Evolutionary conservation across 2,329 filamentous ascomycete genomes (phyloP), one percentile per base, ranked within the genome.

Genomic region (Waltergamsia citrina): DNA sequence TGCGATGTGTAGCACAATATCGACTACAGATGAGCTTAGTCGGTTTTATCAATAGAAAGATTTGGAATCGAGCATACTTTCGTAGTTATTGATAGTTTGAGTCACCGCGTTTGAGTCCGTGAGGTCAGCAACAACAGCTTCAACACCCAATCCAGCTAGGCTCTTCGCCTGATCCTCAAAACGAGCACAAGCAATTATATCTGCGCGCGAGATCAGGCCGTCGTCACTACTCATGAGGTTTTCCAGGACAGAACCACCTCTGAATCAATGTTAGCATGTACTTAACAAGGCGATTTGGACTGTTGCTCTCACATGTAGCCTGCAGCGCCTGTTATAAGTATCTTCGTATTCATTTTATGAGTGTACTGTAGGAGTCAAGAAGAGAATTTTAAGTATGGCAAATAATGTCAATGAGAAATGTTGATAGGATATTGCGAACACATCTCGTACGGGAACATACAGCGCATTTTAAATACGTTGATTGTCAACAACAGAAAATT

Each of bases 231-330:
- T 38, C 4, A 53, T 14, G 6, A 62, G 43, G 23, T 57, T 48
- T 1, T 56, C 48, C 17, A 61, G 24, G 17, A 61, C 27, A 17
- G 58, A 58, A 12, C 59, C 59, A 11, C 59, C 55, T 3, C 55
- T 57, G 9, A 10, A 12, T 14, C 8, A 24, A 7, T 29, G 18
- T 35, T 42, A 41, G 33, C 15, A 9, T 15, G 20, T 12, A 3
- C 3, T 6, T 18, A 6, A 2, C n/a, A 7, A 19, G 8, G 4
- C 3, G 11, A 29, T n/a, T 7, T 15, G 7, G 7, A 12, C 7
- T 7, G 6, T 15, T 18, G 15, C 20, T 12, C 34, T 8, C 40
- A 46, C 54, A 59, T 52, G 44, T 54, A 59, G 22, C 55, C 55
- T 19, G 51, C 55, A 14, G 52, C 53, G 23, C 54, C 55, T 28